phyloP scores from a whole-genome alignment of 352 stramenopile genomes.

The Phytophthora nicotianae region DNA sequence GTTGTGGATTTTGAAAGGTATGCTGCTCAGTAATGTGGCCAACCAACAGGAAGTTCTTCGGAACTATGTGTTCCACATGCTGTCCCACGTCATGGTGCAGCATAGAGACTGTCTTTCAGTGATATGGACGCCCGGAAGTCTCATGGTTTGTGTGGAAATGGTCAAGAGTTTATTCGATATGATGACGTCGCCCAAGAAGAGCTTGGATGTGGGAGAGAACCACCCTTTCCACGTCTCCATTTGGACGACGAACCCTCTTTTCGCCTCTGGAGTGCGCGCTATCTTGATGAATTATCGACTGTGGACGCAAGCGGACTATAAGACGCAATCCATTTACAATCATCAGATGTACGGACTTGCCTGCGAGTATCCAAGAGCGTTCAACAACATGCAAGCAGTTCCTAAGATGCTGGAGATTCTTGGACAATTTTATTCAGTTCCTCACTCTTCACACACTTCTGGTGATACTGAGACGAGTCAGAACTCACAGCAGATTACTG shows the following conservation, averaged over 20 bases:
- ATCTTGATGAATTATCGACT: slow-evolving; percentile 74
- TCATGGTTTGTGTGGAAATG: slow-evolving; percentile 73
- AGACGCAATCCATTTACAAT: slow-evolving; percentile 83
- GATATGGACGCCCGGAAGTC: slow-evolving; percentile 70
- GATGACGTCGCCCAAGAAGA: slow-evolving; percentile 38
- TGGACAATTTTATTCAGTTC: slow-evolving; percentile 50
- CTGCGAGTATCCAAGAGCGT: slow-evolving; percentile 65
- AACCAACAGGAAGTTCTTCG: slow-evolving; percentile 65
- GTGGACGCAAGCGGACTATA: slow-evolving; percentile 67
- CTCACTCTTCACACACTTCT: slow-evolving; percentile 12
- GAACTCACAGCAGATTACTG: slow-evolving; percentile 53
- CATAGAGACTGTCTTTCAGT: slow-evolving; percentile 43
- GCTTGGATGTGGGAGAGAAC: slow-evolving; percentile 37
- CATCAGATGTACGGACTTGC: slow-evolving; percentile 80
- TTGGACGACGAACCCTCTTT: slow-evolving; percentile 78
- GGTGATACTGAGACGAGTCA: slow-evolving; percentile 26
- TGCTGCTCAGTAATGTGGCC: slow-evolving; percentile 57
- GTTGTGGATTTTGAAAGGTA: slow-evolving; percentile 68
- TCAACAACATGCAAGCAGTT: slow-evolving; percentile 71
- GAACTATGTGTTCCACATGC: slow-evolving; percentile 70
- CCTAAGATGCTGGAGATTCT: slow-evolving; percentile 72
- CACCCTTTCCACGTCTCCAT: slow-evolving; percentile 70
- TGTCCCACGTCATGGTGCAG: slow-evolving; percentile 60
- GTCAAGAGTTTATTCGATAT: slow-evolving; percentile 61
- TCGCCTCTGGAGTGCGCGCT: slow-evolving; percentile 66